These are phyloP conservation scores for Ogataea paraovalis DNA, from an alignment of 805 yeast species.

Conservation along the genomic window DNA sequence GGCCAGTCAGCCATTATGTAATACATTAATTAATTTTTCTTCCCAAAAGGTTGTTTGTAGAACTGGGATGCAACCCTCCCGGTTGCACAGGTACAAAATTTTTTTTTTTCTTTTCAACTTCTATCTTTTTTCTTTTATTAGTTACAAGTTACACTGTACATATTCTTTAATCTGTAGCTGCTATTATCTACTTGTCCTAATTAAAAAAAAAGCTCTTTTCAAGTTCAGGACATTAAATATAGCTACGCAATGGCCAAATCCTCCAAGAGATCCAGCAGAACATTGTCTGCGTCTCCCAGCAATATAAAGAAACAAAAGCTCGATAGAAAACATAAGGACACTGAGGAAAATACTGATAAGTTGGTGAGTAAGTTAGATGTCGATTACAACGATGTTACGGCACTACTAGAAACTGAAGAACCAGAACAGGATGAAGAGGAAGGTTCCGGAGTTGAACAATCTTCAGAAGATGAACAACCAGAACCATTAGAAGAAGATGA, in stretches of 20 bases:
- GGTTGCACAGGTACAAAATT: not conserved
- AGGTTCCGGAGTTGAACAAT: slow-evolving; percentile 11
- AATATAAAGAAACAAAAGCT: slow-evolving; percentile 13
- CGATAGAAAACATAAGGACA: slow-evolving; percentile 6
- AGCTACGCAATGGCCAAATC: not conserved
- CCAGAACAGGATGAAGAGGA: slow-evolving; percentile 27
- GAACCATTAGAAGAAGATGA: slow-evolving; percentile 35
- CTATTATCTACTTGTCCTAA: too few species aligned
- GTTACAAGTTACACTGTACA: not conserved
- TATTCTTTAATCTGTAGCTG: not conserved
- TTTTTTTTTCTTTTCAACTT: not conserved
- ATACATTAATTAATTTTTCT: too few species aligned
- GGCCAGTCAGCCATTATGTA: too few species aligned
- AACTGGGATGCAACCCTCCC: not conserved
- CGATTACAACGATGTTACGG: slow-evolving; percentile 56
- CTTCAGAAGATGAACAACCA: slow-evolving; percentile 19
- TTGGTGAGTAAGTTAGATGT: slow-evolving; percentile 52
- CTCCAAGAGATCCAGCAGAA: slow-evolving; percentile 1
- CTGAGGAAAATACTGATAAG: slow-evolving; percentile 36
- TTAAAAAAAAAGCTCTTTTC: not conserved
- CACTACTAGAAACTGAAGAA: slow-evolving; percentile 34
- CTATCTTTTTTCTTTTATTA: not conserved
- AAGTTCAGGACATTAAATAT: not conserved
- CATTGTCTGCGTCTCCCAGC: slow-evolving; percentile 1
- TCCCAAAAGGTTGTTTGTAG: too few species aligned